Base-by-base conservation (phyloP, 2,329 filamentous ascomycete genomes). In the Fusarium xyrophilum region DNA sequence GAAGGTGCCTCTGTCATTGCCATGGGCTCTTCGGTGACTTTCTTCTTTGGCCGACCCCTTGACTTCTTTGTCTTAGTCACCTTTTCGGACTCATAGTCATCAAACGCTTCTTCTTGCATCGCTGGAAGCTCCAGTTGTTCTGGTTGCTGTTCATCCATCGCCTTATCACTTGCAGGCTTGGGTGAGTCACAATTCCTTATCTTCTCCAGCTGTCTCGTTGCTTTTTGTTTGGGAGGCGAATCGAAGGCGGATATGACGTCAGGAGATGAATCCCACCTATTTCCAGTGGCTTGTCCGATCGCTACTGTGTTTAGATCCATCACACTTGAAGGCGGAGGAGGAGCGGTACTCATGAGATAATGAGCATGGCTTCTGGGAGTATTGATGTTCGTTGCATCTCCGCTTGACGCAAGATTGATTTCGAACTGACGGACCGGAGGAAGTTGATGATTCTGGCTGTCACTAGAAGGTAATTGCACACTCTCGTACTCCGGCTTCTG, bases 401-500 rank as follows among this genome's bases (percentile, higher is more conserved):
- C 76, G 50, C 77, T 79, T 14, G 77, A 80, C 13, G 58, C 65
- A 32, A 74, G n/a, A 27, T 65, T 63, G 30, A 69, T 56, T 33
- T 69, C 62, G 25, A 66, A 65, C 17, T 68, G 66, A 17, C 66
- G 54, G 21, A 71, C 51, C 6, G 56, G 62, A 25, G 72, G 72
- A 7, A 74, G 30, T 43, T 58, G 53, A 7, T 69, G 56, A 32
- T 50, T 60, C 8, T 63, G 62, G 15, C 61, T 57, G 48, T 63
- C 65, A 23, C 66, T 72, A 8, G 69, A 71, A 17, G 66, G 47
- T 6, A 67, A 21, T 3, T 71, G 56, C 17, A 77, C 56, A 28
- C 69, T 71, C 46, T 76, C 66, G 50, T 82, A 82, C 44, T 81
- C 72, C 56, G 74, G 63, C 68, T 76, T 79, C 58, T 82, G 79